These are phyloP conservation scores for Desmodesmus armatus DNA, from an alignment of 139 green algal genomes.

Conservation along the genomic window DNA sequence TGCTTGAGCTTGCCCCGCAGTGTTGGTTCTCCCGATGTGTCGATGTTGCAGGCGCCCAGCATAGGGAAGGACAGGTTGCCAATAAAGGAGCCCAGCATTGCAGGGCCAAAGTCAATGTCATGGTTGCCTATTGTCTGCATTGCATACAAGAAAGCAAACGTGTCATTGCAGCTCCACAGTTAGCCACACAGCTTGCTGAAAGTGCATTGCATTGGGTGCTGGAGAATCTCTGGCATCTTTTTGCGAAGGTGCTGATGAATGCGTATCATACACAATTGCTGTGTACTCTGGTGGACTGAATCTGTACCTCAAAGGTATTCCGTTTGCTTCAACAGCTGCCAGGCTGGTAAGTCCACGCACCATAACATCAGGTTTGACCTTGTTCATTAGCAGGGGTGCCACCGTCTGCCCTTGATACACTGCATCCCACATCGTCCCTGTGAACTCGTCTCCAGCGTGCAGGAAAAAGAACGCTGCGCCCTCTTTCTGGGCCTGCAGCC, in stretches of 20 bases:
- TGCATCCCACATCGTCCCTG: not conserved
- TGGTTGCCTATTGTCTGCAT: conserved; percentile 4
- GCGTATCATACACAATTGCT: too few relatives aligned
- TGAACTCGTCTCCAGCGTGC: conserved; percentile 21
- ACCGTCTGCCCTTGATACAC: conserved; percentile 29
- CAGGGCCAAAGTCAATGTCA: conserved; percentile 23
- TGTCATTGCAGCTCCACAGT: too few relatives aligned
- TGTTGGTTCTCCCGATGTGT: conserved; percentile 5
- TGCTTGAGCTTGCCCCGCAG: conserved; percentile 43
- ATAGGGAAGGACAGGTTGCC: conserved; percentile 27
- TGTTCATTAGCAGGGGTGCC: not conserved
- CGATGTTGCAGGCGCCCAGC: conserved; percentile 57
- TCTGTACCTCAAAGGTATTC: too few relatives aligned
- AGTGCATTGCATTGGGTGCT: too few relatives aligned
- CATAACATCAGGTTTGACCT: conserved; percentile 1
- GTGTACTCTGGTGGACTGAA: too few relatives aligned
- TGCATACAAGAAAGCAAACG: not conserved
- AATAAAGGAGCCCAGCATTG: not conserved
- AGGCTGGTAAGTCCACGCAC: too few relatives aligned
- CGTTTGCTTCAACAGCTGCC: not conserved
- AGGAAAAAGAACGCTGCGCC: conserved; percentile 26
- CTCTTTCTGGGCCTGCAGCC: conserved; percentile 2
- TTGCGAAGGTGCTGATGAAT: too few relatives aligned
- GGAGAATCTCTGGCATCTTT: too few relatives aligned
- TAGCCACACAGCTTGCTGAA: too few relatives aligned